A percentile compares a stretch with the other conserved stretches of the same genome.
These are phyloP conservation scores for Antitrichia curtipendula DNA, from an alignment of 225 moss, liverwort and hornwort species.

Conservation along the genomic window DNA sequence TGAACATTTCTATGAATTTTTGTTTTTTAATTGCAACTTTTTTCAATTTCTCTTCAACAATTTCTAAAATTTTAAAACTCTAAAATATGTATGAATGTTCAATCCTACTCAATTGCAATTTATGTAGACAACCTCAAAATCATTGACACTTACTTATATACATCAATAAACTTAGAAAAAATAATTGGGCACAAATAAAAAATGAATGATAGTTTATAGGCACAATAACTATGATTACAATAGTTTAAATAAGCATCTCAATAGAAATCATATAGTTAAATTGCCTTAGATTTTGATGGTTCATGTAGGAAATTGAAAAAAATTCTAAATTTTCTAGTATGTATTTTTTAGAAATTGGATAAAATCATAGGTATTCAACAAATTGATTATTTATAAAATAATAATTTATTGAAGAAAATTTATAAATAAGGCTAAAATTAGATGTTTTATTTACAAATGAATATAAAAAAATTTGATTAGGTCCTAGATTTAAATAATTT, in stretches of 20 bases:
- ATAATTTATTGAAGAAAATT: neutral
- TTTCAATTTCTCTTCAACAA: neutral
- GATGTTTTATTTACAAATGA: no score
- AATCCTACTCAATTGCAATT: neutral
- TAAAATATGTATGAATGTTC: neutral
- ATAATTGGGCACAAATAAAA: neutral
- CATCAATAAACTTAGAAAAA: neutral
- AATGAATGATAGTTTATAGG: neutral
- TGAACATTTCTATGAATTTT: neutral
- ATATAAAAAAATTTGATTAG: no score
- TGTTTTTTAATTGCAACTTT: neutral
- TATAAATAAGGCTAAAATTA: neutral
- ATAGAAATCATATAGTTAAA: neutral
- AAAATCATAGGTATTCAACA: neutral
- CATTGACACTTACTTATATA: no score
- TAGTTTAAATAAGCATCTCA: neutral
- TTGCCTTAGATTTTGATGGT: neutral
- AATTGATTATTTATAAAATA: neutral
- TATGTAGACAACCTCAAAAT: neutral
- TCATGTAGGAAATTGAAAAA: neutral
- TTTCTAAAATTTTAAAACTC: neutral
- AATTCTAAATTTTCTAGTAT: neutral
- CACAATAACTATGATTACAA: neutral
- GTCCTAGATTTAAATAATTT: no score
- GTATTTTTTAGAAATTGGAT: neutral